Conservation (phyloP, 2,329 filamentous ascomycete species). For the Zymoseptoria crescenta region DNA sequence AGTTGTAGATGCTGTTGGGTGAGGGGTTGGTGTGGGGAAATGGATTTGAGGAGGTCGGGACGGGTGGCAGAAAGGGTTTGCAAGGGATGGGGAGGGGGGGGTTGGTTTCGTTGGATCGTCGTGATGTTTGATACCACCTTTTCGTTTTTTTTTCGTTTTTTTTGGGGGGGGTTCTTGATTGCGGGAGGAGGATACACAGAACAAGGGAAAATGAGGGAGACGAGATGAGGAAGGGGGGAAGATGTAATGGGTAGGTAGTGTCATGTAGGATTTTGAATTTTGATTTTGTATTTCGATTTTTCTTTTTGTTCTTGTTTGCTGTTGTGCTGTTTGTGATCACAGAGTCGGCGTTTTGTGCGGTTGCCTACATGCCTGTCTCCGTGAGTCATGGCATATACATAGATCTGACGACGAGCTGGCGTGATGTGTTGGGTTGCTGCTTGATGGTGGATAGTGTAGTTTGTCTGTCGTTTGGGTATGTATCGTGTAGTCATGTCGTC, state of each 20-base stretch:
- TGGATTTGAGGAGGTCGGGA: slow-evolving; percentile 42
- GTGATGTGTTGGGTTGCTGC: too few species aligned
- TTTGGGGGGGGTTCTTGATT: too few species aligned
- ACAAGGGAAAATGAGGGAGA: not conserved
- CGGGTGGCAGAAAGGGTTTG: slow-evolving; percentile 49
- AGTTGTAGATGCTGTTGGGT: slow-evolving; percentile 33
- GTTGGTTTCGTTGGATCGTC: slow-evolving; percentile 3
- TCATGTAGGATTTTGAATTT: not conserved
- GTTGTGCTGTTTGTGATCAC: too few species aligned
- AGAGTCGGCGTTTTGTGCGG: too few species aligned
- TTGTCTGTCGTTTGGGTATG: too few species aligned
- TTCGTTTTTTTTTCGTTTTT: slow-evolving; percentile 1
- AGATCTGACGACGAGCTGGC: too few species aligned
- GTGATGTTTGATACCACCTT: not conserved
- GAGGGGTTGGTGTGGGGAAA: slow-evolving; percentile 5
- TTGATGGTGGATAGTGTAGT: too few species aligned
- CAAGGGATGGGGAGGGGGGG: slow-evolving; percentile 43
- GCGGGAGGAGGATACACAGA: not conserved
- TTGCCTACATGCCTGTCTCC: too few species aligned
- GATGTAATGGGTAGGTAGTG: not conserved
- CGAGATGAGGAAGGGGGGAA: not conserved
- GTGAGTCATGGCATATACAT: too few species aligned
- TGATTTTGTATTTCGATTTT: too few species aligned
- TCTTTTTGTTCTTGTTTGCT: too few species aligned
- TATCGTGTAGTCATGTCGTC: too few species aligned